phyloP scores from a whole-genome alignment of 768 basidiomycete species.

The Hebeloma cylindrosporum region DNA sequence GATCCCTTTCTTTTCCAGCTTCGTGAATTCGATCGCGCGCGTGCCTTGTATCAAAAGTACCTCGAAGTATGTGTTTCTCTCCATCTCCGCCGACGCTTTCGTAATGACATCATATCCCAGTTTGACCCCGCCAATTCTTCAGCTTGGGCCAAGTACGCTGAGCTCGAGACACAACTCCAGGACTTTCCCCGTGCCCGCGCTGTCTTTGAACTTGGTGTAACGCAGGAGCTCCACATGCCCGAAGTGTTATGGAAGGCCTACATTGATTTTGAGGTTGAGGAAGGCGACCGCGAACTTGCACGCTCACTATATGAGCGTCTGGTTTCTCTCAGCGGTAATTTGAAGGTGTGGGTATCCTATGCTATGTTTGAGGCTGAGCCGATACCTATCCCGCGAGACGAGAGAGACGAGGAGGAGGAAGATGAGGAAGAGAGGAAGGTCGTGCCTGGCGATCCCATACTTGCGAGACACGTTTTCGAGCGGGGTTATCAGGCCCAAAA shows the following conservation, averaged over 20 bases:
- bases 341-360: slow-evolving; percentile 95
- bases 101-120: no score
- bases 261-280: slow-evolving; percentile 92
- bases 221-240: slow-evolving; percentile 88
- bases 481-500: no score
- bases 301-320: slow-evolving; percentile 85
- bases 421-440: no score
- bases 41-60: slow-evolving; percentile 89
- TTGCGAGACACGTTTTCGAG: no score
- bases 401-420: slow-evolving; percentile 70
- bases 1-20: slow-evolving; percentile 54
- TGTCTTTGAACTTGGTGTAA: slow-evolving; percentile 90
- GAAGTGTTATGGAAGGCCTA: slow-evolving; percentile 92
- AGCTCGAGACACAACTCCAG: slow-evolving; percentile 82
- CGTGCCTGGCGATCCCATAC: no score
- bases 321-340: slow-evolving; percentile 79
- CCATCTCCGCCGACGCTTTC: no score
- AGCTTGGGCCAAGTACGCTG: slow-evolving; percentile 94
- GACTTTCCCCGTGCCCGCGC: slow-evolving; percentile 86
- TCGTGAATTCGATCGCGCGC: slow-evolving; percentile 93
- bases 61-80: no score
- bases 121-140: no score
- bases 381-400: slow-evolving; percentile 59
- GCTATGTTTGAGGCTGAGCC: slow-evolving; percentile 86
- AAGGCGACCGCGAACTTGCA: slow-evolving; percentile 86